Percentiles rank a stretch among this genome's conserved stretches.
Conservation (phyloP, 1,284 basidiomycete genomes). For the Fistulinella staudtii region DNA sequence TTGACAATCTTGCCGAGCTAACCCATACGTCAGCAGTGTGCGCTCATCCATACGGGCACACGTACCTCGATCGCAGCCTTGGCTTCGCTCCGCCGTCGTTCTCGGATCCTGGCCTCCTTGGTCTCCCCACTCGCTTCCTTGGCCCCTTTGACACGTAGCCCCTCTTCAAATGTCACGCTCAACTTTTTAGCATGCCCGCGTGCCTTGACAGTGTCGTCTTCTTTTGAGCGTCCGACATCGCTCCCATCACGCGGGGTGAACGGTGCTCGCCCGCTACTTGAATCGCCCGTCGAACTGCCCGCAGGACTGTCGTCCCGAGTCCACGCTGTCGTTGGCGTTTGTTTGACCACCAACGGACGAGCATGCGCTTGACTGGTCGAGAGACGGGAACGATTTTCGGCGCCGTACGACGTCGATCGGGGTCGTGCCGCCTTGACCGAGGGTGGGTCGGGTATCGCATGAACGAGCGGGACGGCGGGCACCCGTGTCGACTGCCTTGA, state of each 20-base stretch:
- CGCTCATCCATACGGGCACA: too few species aligned
- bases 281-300: conserved; percentile 71
- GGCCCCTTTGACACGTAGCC: conserved; percentile 37
- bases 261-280: conserved; percentile 66
- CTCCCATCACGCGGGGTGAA: conserved; percentile 73
- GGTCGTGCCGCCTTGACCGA: conserved; percentile 26
- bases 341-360: too few species aligned
- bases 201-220: conserved; percentile 26
- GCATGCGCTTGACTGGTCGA: too few species aligned
- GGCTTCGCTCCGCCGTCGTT: conserved; percentile 65
- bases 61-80: conserved; percentile 74
- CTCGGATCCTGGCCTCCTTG: too few species aligned
- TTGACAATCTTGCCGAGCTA: conserved; percentile 80
- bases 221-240: conserved; percentile 46
- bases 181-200: conserved; percentile 44
- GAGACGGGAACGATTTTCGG: conserved; percentile 6
- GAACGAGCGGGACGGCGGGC: conserved; percentile 30
- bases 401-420: conserved; percentile 16
- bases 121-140: too few species aligned
- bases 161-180: conserved; percentile 60
- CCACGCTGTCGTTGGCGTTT: conserved; percentile 22
- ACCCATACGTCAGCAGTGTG: conserved; percentile 3
- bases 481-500: conserved; percentile 27
- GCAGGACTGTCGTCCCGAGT: conserved; percentile 59
- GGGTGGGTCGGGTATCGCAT: conserved; percentile 31